Evolutionary conservation across 805 yeast genomes (phyloP), one percentile per base, ranked within the genome.

Genomic region (Ogataea ganodermae): DNA sequence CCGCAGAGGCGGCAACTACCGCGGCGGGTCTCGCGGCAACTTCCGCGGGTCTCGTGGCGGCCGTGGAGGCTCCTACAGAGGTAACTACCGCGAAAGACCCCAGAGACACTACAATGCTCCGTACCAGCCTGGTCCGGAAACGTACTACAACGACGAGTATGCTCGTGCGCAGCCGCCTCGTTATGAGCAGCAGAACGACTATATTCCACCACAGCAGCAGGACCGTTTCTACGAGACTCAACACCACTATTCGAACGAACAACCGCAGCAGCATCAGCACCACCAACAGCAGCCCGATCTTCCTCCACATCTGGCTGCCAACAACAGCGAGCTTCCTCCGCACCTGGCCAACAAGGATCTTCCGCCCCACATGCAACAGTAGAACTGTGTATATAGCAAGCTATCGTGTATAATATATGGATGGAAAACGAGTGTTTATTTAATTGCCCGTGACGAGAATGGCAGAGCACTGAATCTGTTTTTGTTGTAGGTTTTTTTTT

Each of bases 71-170:
- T 14, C 18, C 10, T 24, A 26, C 37, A 69, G 78, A n/a, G 66
- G 70, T 13, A 67, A 73, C 35, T 57, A 66, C 33, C 67, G 66
- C 35, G 47, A 50, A 18, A 38, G 57, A 33, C 50, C 50, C 10
- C 52, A 42, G 26, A 48, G 53, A 44, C 46, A 40, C 21, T 50
- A 47, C 38, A 36, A 41, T 24, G 38, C 41, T 16, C 51, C 46
- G 5, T 24, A 46, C 28, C 48, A 43, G 18, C 42, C 42, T 17
- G 24, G 32, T 20, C 42, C 30, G 3, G 42, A 38, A 17, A 26
- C 20, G 16, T 38, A 38, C 23, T 33, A 48, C 33, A 35, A 45
- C 17, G 48, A 41, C 27, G 40, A 45, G 6, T 44, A 46, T 24
- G 30, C 39, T 4, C 56, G 52, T 2, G 36, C 36, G 8, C 54